Conservation (phyloP, 2,329 filamentous ascomycete genomes). For the Colletotrichum plurivorum region DNA sequence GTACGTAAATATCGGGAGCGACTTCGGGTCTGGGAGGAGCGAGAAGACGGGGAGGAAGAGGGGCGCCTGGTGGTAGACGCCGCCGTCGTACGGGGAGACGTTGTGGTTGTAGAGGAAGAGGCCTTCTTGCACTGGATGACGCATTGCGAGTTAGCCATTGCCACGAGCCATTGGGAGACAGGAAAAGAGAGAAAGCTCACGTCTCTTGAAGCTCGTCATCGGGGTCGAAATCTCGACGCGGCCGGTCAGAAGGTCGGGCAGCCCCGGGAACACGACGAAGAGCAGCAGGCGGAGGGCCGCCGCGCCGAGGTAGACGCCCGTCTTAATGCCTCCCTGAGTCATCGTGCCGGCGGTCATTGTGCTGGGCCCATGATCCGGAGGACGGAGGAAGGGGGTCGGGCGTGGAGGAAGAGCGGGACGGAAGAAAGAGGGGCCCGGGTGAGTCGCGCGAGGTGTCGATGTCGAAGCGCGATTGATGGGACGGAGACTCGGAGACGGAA, state of each 20-base stretch:
- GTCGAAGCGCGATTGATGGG: constrained; percentile 5
- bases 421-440: constrained; percentile 1
- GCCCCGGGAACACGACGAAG: constrained; percentile 83
- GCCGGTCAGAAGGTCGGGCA: constrained; percentile 88
- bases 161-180: not conserved
- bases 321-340: constrained; percentile 56
- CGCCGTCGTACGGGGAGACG: constrained; percentile 96
- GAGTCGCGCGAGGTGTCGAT: constrained; percentile 12
- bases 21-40: constrained; percentile 79
- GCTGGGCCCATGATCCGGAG: constrained; percentile 39
- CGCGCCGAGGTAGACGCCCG: constrained; percentile 79
- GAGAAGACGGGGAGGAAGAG: constrained; percentile 93
- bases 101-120: constrained; percentile 96
- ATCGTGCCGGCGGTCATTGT: constrained; percentile 47
- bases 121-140: constrained; percentile 86
- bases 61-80: constrained; percentile 86
- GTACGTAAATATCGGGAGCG: constrained; percentile 80
- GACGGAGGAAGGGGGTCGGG: not conserved
- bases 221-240: constrained; percentile 98
- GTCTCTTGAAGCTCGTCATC: constrained; percentile 96
- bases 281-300: constrained; percentile 84
- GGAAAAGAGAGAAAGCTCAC: constrained; percentile 65
- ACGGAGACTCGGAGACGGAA: constrained; percentile 18
- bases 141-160: constrained; percentile 16
- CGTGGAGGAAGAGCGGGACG: no score